Base-by-base conservation (phyloP, 75 land plant genomes). In the Gnetum montanum region DNA sequence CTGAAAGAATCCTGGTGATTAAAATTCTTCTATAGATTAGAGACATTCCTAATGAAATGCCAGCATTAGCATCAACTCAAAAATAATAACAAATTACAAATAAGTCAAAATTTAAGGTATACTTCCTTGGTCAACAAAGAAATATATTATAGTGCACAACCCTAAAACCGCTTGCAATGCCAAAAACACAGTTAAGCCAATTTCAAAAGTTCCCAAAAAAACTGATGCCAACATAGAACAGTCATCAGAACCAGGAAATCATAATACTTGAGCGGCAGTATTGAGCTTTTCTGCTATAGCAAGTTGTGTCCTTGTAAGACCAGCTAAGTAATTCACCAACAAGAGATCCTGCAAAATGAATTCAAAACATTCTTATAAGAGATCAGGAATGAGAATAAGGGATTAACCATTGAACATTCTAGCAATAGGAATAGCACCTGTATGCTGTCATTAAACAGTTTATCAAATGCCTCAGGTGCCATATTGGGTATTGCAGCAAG, bases 261-360 rank as follows among this genome's bases (percentile, higher is more conserved):
- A 90, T 48, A 83, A 52, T 47, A 95, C 64, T 67, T 95, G 99
- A 60, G 96, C 97, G 46, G 97, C 99, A 5, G 99, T 91, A 44
- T 90, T 95, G 68, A 95, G 70, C 76, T 90, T 95, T 64, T 90
- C 97, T 36, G 99, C 99, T 20, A 95, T 48, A 74, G 77, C 66
- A 13, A 95, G 86, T 46, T 95, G 99, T 25, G 97, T 86, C 55
- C 88, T 83, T 41, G 91, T 90, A 56, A 94, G 73, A 59, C 86
- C 83, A 6, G 98, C 82, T 80, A 94, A 60, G 57, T 90, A 85
- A 5, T 81, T 60, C 65, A 94, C 75, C 43, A 86, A 63, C 18
- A 90, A 53, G 22, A 85, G 73, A 58, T 90, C 98, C 98, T 94
- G 71, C 55, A 63, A 48, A 25, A 41, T 41, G 4, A 41, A 15